Evolutionary conservation across 1,139 yeast species (phyloP).

Genomic region (Taphrina pruni): DNA sequence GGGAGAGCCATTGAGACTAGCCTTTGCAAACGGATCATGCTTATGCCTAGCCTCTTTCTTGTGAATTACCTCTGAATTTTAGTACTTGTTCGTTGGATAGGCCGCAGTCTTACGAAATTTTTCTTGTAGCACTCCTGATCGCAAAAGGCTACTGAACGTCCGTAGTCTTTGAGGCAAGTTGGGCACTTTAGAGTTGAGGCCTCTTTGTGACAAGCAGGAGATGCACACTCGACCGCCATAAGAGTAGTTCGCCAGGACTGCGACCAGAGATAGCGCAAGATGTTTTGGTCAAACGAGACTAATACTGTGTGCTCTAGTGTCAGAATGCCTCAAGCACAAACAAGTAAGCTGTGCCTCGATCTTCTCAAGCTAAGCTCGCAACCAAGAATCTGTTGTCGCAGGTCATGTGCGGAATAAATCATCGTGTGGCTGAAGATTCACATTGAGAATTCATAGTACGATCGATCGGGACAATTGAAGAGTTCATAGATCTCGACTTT

Average conservation of each 20-base stretch:
- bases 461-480: too few relatives aligned
- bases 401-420: too few relatives aligned
- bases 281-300: too few relatives aligned
- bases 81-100: conserved; percentile 47
- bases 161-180: conserved; percentile 76
- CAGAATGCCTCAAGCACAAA: too few relatives aligned
- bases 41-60: conserved; percentile 35
- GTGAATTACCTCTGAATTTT: conserved; percentile 28
- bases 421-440: too few relatives aligned
- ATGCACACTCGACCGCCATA: conserved; percentile 36
- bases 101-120: conserved; percentile 34
- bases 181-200: conserved; percentile 86
- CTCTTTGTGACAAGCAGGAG: conserved; percentile 74
- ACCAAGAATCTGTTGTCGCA: too few relatives aligned
- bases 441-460: too few relatives aligned
- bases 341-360: too few relatives aligned
- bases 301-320: too few relatives aligned
- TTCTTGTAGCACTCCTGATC: conserved; percentile 79
- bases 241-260: not conserved
- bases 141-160: conserved; percentile 68
- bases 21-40: conserved; percentile 79
- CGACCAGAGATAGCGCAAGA: too few relatives aligned
- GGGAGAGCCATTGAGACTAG: not conserved
- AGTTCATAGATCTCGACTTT: too few relatives aligned
- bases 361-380: too few relatives aligned